A percentile compares a stretch with the other conserved stretches of the same genome.
Evolutionary conservation across 495 filamentous ascomycete genomes (phyloP).

Genomic region (Podospora pseudopauciseta): DNA sequence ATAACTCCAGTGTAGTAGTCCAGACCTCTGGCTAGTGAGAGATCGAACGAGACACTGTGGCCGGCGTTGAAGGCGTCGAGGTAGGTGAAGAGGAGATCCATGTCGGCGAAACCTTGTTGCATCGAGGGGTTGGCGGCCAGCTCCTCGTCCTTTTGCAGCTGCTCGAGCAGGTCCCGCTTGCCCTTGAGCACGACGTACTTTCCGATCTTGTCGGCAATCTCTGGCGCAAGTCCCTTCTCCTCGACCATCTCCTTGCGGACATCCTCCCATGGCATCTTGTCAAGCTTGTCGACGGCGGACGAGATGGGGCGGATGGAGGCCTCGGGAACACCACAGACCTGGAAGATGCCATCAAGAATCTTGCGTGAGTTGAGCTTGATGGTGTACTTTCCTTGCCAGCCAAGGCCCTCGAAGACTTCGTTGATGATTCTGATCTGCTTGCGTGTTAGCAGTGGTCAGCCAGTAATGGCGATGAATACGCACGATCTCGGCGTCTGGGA

Average conservation of each 20-base stretch:
- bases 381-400: slow-evolving; percentile 54
- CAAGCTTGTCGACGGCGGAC: slow-evolving; percentile 91
- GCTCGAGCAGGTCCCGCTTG: slow-evolving; percentile 61
- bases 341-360: slow-evolving; percentile 89
- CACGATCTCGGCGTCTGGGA: slow-evolving; percentile 92
- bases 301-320: slow-evolving; percentile 85
- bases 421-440: slow-evolving; percentile 56
- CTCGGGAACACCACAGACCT: slow-evolving; percentile 80
- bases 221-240: slow-evolving; percentile 71
- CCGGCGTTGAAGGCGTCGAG: slow-evolving; percentile 69
- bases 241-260: slow-evolving; percentile 87
- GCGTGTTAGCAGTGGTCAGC: background rate
- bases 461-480: background rate
- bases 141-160: slow-evolving; percentile 58
- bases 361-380: slow-evolving; percentile 97
- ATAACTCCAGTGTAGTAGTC: slow-evolving; percentile 68
- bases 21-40: slow-evolving; percentile 71
- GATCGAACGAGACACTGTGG: slow-evolving; percentile 73
- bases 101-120: slow-evolving; percentile 74
- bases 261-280: slow-evolving; percentile 88
- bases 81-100: slow-evolving; percentile 78
- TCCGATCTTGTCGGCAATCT: slow-evolving; percentile 73
- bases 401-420: slow-evolving; percentile 83
- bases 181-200: slow-evolving; percentile 23
- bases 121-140: slow-evolving; percentile 66